phyloP scores from a whole-genome alignment of 2,329 filamentous ascomycete species.

The Lomentospora prolificans region DNA sequence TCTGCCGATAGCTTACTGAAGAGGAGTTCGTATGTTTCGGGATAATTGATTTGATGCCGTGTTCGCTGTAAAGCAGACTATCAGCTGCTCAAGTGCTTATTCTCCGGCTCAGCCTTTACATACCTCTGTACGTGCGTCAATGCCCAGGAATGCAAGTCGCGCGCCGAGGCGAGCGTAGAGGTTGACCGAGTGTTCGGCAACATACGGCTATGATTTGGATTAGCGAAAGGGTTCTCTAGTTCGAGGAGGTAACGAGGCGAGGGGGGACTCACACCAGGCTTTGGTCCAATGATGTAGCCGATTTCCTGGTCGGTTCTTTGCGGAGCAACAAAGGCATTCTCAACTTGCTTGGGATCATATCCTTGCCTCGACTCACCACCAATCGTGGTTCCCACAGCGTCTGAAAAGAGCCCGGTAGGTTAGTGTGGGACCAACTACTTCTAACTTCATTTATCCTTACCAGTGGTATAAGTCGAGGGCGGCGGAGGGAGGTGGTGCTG shows the following conservation, averaged over 20 bases:
- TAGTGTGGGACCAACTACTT: not conserved
- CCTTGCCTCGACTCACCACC: constrained; percentile 46
- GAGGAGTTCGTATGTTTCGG: constrained; percentile 77
- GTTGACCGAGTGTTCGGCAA: constrained; percentile 77
- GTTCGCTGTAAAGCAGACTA: constrained; percentile 67
- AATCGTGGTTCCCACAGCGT: constrained; percentile 25
- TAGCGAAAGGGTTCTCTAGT: not conserved
- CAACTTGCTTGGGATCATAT: constrained; percentile 43
- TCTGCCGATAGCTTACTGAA: constrained; percentile 69
- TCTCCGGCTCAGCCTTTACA: no score
- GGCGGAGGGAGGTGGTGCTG: constrained; percentile 89
- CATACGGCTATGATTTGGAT: constrained; percentile 62
- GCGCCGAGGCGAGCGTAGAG: constrained; percentile 77
- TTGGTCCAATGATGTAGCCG: constrained; percentile 63
- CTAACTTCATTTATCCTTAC: constrained; percentile 24
- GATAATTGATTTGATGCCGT: constrained; percentile 88
- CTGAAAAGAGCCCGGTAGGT: no score
- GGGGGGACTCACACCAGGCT: constrained; percentile 56
- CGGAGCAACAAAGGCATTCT: constrained; percentile 61
- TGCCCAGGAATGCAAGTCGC: constrained; percentile 72
- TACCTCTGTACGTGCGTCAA: constrained; percentile 86
- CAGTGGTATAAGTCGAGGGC: constrained; percentile 74
- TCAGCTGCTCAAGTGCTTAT: no score
- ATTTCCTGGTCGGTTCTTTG: constrained; percentile 46
- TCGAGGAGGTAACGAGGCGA: constrained; percentile 35